Evolutionary conservation across 306 rosid genomes (phyloP), one percentile per base, ranked within the genome.

Genomic region (Gynostemma pentaphyllum): DNA sequence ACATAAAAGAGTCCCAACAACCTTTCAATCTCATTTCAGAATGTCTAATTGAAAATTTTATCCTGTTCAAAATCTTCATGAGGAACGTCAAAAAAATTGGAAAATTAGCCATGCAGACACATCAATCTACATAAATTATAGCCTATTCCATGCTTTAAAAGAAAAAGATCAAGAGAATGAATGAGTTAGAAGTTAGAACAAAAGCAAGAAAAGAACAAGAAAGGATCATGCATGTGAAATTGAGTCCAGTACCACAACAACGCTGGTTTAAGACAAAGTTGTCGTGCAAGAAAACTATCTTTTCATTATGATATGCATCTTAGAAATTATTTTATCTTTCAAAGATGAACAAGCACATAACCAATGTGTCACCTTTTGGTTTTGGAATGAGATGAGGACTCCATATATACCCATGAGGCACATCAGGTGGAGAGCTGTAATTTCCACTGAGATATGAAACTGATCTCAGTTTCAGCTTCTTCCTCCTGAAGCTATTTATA

Each of bases 321-420:
- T 15, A 42, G 15, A 42, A 40, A 62, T 27, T 18, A 47, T 16
- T 5, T 47, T 47, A 5, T 45, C 27, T 47, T 47, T 47, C 26
- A 56, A 49, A 50, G 51, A 9, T 32, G 62, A 51, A 44, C 24
- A 70, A n/a, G 29, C 24, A 40, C 41, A 59, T 24, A 30, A 27
- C 30, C 39, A 36, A 10, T 45, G 30, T 23, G 53, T 63, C 62
- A 90, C 98, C 98, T 88, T 86, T 82, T 44, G 95, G 98, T 69
- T 92, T 92, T 64, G 96, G 95, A 82, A 92, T 89, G 72, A 92
- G 89, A 64, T 86, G 92, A 72, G 98, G 98, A 73, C 98, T 92
- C 96, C 96, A 92, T 57, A 88, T 78, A 61, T 92, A 92, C 64
- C 90, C 87, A 68, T 86, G 59, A 51, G 96, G 98, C 64, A 88